Base-by-base conservation (phyloP, 169 alveolate species). In the Cryptosporidium sp. region DNA sequence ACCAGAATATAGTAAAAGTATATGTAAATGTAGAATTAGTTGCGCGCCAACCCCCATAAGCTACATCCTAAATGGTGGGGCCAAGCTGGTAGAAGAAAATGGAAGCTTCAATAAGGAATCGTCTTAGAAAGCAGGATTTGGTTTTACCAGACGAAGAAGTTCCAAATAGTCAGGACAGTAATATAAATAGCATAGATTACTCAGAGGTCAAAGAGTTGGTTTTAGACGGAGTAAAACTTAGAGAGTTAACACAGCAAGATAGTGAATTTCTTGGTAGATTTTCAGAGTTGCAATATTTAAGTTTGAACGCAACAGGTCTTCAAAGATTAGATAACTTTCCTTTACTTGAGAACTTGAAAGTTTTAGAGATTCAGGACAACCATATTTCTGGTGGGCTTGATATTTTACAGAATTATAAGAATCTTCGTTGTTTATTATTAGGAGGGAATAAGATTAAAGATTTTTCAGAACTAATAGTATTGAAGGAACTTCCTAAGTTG, bases 271-370 rank as follows among this genome's bases (percentile, higher is more conserved):
- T 96, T 56, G 75, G 94, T 45, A 92, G 93, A 61, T 94, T 95
- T 85, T 84, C 85, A 52, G 92, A 93, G 48, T 75, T 96, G 65
- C 93, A 92, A 26, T 94, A 95, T 70, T 91, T 96, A 69, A 93
- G 97, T 62, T 92, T 95, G 84, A 96, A 96, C 85, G 97, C 96
- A 45, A 96, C 98, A 2, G 97, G 98, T 7, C 92, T 96, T 33
- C 93, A 93, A 48, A 92, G 94, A 23, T 84, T 96, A 51, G 94
- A 87, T 18, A 93, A 93, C 85, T 92, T 96, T 58, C 98, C 97
- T 16, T 85, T 42, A 75, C 92, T 96, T 70, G 96, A 92, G 14
- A 91, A 93, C n/a, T 93, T 96, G 44, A 94, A 87, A 62, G 95
- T 94, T 29, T 86, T 96, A 33, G 98, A 96, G 68, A 58, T 94